Evolutionary conservation across 352 stramenopile species (phyloP).

Genomic region (Discostella stelligera): DNA sequence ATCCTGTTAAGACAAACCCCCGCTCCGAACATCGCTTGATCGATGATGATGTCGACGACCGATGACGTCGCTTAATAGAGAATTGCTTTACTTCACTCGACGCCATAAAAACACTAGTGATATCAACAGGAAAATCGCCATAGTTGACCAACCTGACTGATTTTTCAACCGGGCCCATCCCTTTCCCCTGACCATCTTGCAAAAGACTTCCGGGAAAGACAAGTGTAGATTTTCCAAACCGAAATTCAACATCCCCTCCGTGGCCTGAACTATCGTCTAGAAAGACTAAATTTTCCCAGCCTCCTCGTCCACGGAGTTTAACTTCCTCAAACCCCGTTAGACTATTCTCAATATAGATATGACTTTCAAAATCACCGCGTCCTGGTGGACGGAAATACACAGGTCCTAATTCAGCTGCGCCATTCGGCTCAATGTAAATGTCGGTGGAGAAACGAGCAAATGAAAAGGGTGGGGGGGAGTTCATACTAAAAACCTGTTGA

Average conservation of each 20-base stretch:
- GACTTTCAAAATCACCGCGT: constrained; percentile 52
- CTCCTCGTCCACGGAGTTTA: constrained; percentile 55
- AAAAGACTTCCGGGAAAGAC: constrained; percentile 66
- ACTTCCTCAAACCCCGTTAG: constrained; percentile 79
- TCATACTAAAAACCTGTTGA: constrained; percentile 29
- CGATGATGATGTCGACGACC: background rate
- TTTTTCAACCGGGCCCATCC: constrained; percentile 52
- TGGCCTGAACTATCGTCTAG: constrained; percentile 45
- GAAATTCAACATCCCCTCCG: constrained; percentile 73
- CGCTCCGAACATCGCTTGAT: constrained; percentile 25
- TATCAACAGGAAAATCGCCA: constrained; percentile 61
- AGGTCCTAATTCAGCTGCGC: constrained; percentile 68
- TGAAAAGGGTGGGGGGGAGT: constrained; percentile 65
- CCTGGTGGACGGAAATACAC: constrained; percentile 78
- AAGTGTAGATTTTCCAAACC: constrained; percentile 63
- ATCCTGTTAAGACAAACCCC: constrained; percentile 48
- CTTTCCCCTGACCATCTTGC: background rate
- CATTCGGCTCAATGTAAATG: constrained; percentile 72
- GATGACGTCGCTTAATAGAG: constrained; percentile 43
- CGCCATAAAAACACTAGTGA: constrained; percentile 52
- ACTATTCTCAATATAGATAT: constrained; percentile 80
- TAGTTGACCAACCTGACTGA: constrained; percentile 67
- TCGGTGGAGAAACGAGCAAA: constrained; percentile 65
- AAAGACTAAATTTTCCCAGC: constrained; percentile 75
- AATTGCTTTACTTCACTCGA: constrained; percentile 59